These are phyloP conservation scores for Chiua sp. DNA, from an alignment of 1,284 basidiomycete genomes.

Conservation along the genomic window DNA sequence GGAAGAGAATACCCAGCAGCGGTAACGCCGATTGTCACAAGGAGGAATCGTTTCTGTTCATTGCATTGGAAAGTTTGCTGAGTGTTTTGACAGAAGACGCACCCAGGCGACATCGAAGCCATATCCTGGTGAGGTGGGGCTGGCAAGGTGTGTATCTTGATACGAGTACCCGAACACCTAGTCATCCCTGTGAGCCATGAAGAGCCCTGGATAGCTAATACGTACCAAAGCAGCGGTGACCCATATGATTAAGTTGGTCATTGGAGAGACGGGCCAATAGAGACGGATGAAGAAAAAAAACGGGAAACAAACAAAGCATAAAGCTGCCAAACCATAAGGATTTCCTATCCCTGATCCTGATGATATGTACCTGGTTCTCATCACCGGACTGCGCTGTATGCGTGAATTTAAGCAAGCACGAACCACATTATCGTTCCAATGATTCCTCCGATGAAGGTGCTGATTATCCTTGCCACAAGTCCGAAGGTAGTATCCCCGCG, in stretches of 20 bases:
- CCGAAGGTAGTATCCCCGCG: conserved; percentile 81
- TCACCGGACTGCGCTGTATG: not conserved
- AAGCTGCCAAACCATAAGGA: conserved; percentile 75
- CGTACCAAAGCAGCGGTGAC: conserved; percentile 72
- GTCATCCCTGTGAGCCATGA: not conserved
- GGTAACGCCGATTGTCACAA: conserved; percentile 64
- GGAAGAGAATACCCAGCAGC: conserved; percentile 60
- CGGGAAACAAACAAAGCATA: conserved; percentile 74
- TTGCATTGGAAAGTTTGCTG: not conserved
- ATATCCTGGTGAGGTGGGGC: conserved; percentile 55
- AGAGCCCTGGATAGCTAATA: not conserved
- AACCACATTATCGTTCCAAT: conserved; percentile 77
- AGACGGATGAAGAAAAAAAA: conserved; percentile 70
- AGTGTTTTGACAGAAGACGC: conserved; percentile 16
- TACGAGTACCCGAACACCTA: conserved; percentile 80
- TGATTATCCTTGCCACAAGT: conserved; percentile 64
- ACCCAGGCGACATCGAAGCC: conserved; percentile 74
- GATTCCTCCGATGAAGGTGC: conserved; percentile 74
- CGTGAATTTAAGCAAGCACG: conserved; percentile 18
- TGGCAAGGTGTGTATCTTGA: conserved; percentile 55
- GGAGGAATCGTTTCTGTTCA: conserved; percentile 61
- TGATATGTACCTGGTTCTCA: conserved; percentile 68
- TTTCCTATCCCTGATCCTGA: conserved; percentile 69
- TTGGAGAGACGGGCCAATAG: conserved; percentile 77
- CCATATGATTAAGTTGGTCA: conserved; percentile 77